Base-by-base conservation (phyloP, 2,329 filamentous ascomycete species). In the Phoma herbarum region DNA sequence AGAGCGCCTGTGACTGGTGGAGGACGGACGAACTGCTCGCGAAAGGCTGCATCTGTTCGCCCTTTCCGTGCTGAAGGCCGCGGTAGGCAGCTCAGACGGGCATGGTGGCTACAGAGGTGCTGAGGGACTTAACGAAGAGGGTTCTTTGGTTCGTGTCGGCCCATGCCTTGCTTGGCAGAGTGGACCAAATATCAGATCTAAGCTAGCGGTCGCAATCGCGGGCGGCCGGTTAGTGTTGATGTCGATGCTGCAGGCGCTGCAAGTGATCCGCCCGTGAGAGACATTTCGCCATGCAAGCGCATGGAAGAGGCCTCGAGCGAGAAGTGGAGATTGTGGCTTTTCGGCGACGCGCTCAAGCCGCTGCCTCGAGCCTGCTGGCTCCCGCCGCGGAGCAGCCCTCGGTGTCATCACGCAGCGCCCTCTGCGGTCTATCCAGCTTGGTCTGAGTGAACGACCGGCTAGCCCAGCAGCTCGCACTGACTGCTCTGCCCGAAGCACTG, bases 161-260 rank as follows among this genome's bases (percentile, higher is more conserved):
- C 51, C 35, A 48, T 41, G 39, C 42, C 31, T 50, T 55, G 20
- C 56, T 59, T 59, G 56, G 56, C 56, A 26, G 33, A 31, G 63
- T 61, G 63, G 65, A 61, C 56, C 57, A 60, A 57, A 60, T 61
- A 63, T 65, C 59, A 57, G 63, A 62, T 69, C 59, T 65, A 60
- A 64, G 68, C 63, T 62, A 62, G 64, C 58, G 65, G 69, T 67
- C 48, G 64, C 69, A 68, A 70, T 73, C 63, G 56, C 57, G 60
- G 63, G 56, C 59, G 68, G 69, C 69, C 66, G 65, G 65, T 68
- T 71, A 57, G 60, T 64, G 57, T 45, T 57, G 43, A 52, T 33
- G 42, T 45, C 43, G 46, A 51, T 35, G 44, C 53, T 50, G 46
- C 50, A 52, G 47, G 49, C 33, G 44, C 52, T 46, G 48, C 48